Evolutionary conservation across 2,329 filamentous ascomycete genomes (phyloP).

Genomic region (Fusarium palustre): DNA sequence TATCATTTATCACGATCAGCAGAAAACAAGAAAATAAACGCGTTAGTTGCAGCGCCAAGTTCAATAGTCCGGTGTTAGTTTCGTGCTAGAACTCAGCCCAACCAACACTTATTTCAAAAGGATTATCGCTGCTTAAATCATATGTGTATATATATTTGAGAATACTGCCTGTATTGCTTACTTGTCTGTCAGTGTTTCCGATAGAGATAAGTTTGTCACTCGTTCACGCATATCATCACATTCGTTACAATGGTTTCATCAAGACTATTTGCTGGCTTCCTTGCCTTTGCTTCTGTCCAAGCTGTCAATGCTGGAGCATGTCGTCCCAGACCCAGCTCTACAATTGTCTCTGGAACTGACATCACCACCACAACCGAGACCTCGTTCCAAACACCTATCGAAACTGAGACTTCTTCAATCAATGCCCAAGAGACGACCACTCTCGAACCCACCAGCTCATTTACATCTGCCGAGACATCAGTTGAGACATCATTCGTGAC

Average conservation of each 20-base stretch:
- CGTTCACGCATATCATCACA: neutral
- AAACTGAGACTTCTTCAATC: neutral
- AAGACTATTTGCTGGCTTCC: neutral
- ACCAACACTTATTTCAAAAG: neutral
- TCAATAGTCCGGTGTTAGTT: neutral
- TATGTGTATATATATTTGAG: neutral
- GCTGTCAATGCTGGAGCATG: conserved; percentile 3
- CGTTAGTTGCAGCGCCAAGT: neutral
- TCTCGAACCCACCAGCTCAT: neutral
- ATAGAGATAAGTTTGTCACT: neutral
- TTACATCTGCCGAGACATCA: conserved; percentile 2
- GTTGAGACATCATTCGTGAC: neutral
- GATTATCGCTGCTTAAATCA: neutral
- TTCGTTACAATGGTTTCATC: neutral
- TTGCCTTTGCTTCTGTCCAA: neutral
- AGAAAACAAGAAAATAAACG: conserved; percentile 2
- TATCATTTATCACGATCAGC: conserved; percentile 1
- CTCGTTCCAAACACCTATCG: neutral
- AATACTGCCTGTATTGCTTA: neutral
- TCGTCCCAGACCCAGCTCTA: neutral
- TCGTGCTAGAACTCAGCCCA: neutral
- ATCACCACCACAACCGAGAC: neutral
- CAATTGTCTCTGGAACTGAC: neutral
- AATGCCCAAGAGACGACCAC: neutral
- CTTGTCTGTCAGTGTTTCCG: neutral